Conservation (phyloP, 768 basidiomycete species). For the Postia placenta region DNA sequence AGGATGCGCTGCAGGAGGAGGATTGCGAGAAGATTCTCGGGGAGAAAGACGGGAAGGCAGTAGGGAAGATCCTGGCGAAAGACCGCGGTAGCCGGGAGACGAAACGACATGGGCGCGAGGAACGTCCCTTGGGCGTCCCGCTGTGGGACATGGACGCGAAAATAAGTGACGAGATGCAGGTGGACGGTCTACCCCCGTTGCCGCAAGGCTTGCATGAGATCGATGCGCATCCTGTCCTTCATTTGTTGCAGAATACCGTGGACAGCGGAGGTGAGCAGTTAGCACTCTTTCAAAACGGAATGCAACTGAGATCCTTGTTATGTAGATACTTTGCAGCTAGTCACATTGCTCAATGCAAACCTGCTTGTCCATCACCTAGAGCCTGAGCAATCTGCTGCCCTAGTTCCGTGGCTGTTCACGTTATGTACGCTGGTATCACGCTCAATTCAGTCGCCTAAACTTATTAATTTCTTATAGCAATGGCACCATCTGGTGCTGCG, state of each 20-base stretch:
- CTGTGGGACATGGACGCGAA: conserved; percentile 27
- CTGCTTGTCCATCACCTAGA: conserved; percentile 21
- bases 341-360: conserved; percentile 30
- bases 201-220: conserved; percentile 4
- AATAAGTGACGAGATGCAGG: conserved; percentile 13
- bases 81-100: conserved; percentile 16
- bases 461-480: conserved; percentile 21
- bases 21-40: conserved; percentile 25
- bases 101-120: conserved; percentile 8
- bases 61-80: conserved; percentile 23
- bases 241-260: conserved; percentile 27
- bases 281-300: too few relatives aligned
- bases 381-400: conserved; percentile 20
- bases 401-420: conserved; percentile 36
- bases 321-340: conserved; percentile 24
- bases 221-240: conserved; percentile 20
- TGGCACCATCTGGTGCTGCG: conserved; percentile 18
- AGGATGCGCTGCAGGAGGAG: conserved; percentile 11
- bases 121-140: conserved; percentile 18
- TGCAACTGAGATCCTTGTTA: too few relatives aligned
- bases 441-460: too few relatives aligned
- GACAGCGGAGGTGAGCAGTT: conserved; percentile 28
- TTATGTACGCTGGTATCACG: too few relatives aligned
- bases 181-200: conserved; percentile 8
- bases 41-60: conserved; percentile 22